Base-by-base conservation (phyloP, 2,329 filamentous ascomycete genomes). In the Arthroderma sp. region DNA sequence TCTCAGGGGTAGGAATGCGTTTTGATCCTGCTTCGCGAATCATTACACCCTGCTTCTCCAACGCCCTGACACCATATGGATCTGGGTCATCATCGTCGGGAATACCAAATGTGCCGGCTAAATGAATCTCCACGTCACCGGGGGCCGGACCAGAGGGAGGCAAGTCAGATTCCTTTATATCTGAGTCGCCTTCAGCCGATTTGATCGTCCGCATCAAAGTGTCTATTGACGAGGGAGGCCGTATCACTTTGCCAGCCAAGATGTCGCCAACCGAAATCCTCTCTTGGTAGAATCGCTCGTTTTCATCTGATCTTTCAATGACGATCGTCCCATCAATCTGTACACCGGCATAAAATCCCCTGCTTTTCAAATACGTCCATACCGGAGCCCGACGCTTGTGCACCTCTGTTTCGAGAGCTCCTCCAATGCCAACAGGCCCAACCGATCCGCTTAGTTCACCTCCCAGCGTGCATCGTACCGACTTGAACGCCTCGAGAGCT, bases 1-100 rank as follows among this genome's bases (percentile, higher is more conserved):
- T 77, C 47, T 82, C 86, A 66, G 82, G 86, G 27, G 76, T 72
- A 2, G 87, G 86, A 45, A 86, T 73, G 44, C 77, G 71, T 41
- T 79, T 77, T 2, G 81, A 82, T 31, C 86, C 87, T n/a, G 88
- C 88, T 66, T 95, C 88, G 43, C 84, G 77, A 52, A 96, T 91
- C 54, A 89, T 85, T 45, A 95, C 69, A 2, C 89, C 89, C 49
- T 87, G 84, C 68, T 86, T 82, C 59, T 94, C 86, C n/a, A 96
- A 68, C 5, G 89, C 88, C 51, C 88, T 75, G 28, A 95, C 83
- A 27, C 89, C 89, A 58, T 85, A 96, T 0, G 89, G 89, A 60
- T 96, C 89, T 0, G 88, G 87, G 54, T 96, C 89, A 44, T 87
- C 78, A 3, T 70, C 66, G 50, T 82, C 79, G 1, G 86, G 87